Conservation (phyloP, 2,329 filamentous ascomycete species). For the Trichoderma harzianum region DNA sequence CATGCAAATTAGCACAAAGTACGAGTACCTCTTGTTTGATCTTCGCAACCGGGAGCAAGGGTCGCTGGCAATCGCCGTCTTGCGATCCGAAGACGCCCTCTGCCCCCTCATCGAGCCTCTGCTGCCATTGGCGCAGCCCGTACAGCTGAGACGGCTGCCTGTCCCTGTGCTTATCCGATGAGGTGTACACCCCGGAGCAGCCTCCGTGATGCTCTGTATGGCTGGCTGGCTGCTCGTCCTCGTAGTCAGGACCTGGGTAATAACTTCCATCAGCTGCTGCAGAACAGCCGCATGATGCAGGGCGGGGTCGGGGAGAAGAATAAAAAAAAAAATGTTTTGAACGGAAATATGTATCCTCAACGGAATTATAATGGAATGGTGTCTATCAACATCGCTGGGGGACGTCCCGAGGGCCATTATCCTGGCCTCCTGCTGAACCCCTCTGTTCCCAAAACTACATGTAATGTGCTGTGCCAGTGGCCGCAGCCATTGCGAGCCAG, state of each 20-base stretch:
- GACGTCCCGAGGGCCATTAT: background rate
- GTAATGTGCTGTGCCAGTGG: background rate
- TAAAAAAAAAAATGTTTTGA: too few relatives aligned
- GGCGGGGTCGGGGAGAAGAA: background rate
- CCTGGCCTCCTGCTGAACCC: background rate
- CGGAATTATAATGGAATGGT: background rate
- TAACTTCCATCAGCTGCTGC: background rate
- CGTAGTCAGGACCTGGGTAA: too few relatives aligned
- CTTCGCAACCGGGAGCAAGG: background rate
- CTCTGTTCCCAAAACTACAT: background rate
- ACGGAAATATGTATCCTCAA: background rate
- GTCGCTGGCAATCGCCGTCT: background rate
- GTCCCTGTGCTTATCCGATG: background rate
- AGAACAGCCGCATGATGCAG: background rate
- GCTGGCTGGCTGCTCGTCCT: background rate
- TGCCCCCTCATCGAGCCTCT: background rate
- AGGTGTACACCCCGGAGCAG: background rate
- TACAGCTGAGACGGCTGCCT: background rate
- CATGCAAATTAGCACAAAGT: background rate
- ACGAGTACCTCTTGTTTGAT: background rate
- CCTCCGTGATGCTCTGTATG: background rate
- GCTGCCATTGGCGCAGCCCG: background rate
- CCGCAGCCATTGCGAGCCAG: background rate
- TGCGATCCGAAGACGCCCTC: background rate
- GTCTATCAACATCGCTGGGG: background rate